Evolutionary conservation across 306 rosid genomes (phyloP), one percentile per base, ranked within the genome.

Genomic region (Parietaria judaica): DNA sequence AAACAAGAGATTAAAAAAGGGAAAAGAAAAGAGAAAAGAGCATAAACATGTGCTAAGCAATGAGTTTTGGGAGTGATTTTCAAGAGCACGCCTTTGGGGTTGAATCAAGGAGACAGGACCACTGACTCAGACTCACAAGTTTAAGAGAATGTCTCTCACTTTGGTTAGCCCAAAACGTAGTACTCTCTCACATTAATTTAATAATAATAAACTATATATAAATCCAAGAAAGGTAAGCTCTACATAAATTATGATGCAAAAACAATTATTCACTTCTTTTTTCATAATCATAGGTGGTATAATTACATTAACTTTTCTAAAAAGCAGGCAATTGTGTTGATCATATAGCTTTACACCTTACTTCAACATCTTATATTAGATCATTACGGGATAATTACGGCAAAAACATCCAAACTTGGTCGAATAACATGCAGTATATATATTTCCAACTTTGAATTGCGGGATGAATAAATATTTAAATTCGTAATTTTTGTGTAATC

Each of bases 41-140:
- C 72, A 75, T 62, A 83, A 66, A 77, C 97, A 87, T 87, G 89
- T 83, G 96, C 77, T 62, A 56, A 71, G 87, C 96, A 87, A 81
- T 72, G 78, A 77, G 82, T 35, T 65, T 23, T 17, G 61, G 64
- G 85, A 69, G 89, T 78, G 88, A 72, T 51, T 79, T 80, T 80
- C 89, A 77, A 87, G 88, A 66, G 97, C 96, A 87, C 86, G 96
- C 96, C 31, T 70, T 90, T 78, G 92, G 86, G 86, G 71, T 81
- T 84, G 95, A 78, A 83, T 78, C 88, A 83, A 87, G 89, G 97
- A 85, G 89, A 87, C 96, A 82, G 72, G 63, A 69, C 95, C 86
- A 87, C 87, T 78, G 86, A 67, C 72, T 76, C 16, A 73, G 71
- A 78, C 78, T 79, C 85, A 63, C 85, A 78, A 71, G 62, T 67